These are phyloP conservation scores for Kwoniella shivajii DNA, from an alignment of 1,284 basidiomycete genomes.

Conservation along the genomic window DNA sequence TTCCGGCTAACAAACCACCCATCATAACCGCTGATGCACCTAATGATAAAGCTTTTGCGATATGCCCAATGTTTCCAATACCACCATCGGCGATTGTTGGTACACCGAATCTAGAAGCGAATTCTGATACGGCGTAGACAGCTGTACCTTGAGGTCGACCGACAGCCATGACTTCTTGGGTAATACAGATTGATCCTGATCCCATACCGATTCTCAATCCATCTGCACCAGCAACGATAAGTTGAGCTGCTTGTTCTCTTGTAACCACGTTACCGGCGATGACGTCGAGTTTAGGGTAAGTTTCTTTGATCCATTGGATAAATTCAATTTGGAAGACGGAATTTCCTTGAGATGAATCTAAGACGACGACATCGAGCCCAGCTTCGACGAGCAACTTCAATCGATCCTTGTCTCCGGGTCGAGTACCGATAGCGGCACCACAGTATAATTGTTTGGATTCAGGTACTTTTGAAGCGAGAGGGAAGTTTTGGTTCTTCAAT, in stretches of 20 bases:
- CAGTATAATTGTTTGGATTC: conserved; percentile 95
- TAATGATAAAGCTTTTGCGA: conserved; percentile 93
- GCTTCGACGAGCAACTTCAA: conserved; percentile 86
- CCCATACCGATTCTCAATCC: conserved; percentile 96
- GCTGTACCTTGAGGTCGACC: conserved; percentile 97
- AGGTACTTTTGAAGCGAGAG: conserved; percentile 89
- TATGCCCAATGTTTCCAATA: conserved; percentile 93
- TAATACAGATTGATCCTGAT: conserved; percentile 97
- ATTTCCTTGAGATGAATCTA: conserved; percentile 98
- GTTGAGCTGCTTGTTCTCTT: conserved; percentile 90
- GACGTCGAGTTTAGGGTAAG: conserved; percentile 81
- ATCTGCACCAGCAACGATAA: conserved; percentile 94
- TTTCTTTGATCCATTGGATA: conserved; percentile 90
- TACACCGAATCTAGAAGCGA: conserved; percentile 80
- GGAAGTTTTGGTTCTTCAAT: conserved; percentile 97
- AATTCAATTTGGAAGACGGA: conserved; percentile 93
- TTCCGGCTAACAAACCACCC: conserved; percentile 94
- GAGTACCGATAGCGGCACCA: conserved; percentile 95
- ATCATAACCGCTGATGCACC: conserved; percentile 98
- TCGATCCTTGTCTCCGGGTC: conserved; percentile 83
- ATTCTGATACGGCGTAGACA: conserved; percentile 92
- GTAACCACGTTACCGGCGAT: conserved; percentile 98
- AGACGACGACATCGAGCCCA: conserved; percentile 90
- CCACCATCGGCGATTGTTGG: conserved; percentile 99
- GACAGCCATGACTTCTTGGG: conserved; percentile 99